These are phyloP conservation scores for Vaccinium macrocarpon DNA, from an alignment of 148 eudicot species.

Conservation along the genomic window DNA sequence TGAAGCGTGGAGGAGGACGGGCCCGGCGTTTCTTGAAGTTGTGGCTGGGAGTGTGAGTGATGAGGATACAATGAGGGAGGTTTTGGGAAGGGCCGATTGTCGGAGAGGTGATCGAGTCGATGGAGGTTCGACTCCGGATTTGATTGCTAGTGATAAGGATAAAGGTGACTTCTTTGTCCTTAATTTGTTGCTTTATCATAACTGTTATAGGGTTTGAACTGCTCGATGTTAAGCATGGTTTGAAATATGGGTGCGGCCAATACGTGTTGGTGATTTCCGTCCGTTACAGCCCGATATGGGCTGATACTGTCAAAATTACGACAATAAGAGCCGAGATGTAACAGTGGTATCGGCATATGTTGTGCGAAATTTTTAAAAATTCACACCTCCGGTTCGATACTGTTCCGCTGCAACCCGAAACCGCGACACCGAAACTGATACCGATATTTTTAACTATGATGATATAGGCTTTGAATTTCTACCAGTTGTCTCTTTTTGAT, in stretches of 20 bases:
- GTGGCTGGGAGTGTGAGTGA: slow-evolving; percentile 30
- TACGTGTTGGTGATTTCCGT: not conserved
- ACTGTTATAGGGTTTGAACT: not conserved
- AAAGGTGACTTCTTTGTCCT: not conserved
- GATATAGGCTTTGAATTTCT: not conserved
- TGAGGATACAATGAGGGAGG: slow-evolving; percentile 15
- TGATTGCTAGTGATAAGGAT: slow-evolving; percentile 2
- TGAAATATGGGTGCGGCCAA: not conserved
- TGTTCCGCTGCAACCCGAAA: not conserved
- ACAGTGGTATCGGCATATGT: not conserved
- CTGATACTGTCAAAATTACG: no score
- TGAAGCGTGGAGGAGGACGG: slow-evolving; percentile 53
- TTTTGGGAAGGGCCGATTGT: slow-evolving; percentile 12
- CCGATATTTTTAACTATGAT: not conserved
- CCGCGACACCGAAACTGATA: not conserved
- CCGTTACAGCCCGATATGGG: not conserved
- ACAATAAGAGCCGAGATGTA: not conserved
- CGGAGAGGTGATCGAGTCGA: not conserved
- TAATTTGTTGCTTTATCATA: not conserved
- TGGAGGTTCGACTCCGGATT: slow-evolving; percentile 6
- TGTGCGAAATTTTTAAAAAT: not conserved
- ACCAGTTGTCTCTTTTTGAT: not conserved
- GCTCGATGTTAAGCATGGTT: not conserved
- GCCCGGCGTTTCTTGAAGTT: slow-evolving; percentile 56
- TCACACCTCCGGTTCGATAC: not conserved